These are phyloP conservation scores for Thermochaetoides thermophila DNA, from an alignment of 495 filamentous ascomycete genomes.

Conservation along the genomic window DNA sequence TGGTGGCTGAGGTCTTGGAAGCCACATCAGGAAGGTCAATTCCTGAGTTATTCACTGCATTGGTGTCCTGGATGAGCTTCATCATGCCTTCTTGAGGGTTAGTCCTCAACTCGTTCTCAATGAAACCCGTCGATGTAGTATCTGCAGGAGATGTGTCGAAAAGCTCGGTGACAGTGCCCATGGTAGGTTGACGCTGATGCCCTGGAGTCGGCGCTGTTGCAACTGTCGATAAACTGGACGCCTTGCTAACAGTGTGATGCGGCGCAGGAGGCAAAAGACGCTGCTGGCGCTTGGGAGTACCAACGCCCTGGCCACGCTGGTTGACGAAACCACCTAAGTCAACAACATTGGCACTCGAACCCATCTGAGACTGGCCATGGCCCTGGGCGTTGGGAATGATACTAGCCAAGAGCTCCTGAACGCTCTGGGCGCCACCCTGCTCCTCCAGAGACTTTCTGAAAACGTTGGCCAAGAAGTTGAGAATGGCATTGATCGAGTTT, in stretches of 20 bases:
- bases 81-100: slow-evolving; percentile 63
- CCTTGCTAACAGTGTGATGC: slow-evolving; percentile 16
- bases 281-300: slow-evolving; percentile 29
- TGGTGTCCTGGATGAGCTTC: slow-evolving; percentile 70
- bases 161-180: slow-evolving; percentile 34
- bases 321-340: slow-evolving; percentile 55
- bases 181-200: slow-evolving; percentile 16
- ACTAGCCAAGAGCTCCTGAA: slow-evolving; percentile 57
- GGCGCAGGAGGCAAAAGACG: slow-evolving; percentile 34
- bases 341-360: slow-evolving; percentile 49
- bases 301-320: slow-evolving; percentile 24
- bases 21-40: slow-evolving; percentile 66
- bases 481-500: slow-evolving; percentile 93
- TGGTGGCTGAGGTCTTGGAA: slow-evolving; percentile 49
- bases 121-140: slow-evolving; percentile 23
- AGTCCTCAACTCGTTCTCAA: slow-evolving; percentile 32
- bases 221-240: slow-evolving; percentile 15
- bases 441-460: slow-evolving; percentile 60
- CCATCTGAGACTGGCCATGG: slow-evolving; percentile 26
- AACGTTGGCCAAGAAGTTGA: slow-evolving; percentile 91
- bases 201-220: slow-evolving; percentile 13
- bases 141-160: slow-evolving; percentile 28
- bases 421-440: slow-evolving; percentile 46
- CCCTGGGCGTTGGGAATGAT: slow-evolving; percentile 42
- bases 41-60: slow-evolving; percentile 38